Evolutionary conservation across 2,329 filamentous ascomycete genomes (phyloP), one percentile per base, ranked within the genome.

Genomic region (Penicillium brasilianum): DNA sequence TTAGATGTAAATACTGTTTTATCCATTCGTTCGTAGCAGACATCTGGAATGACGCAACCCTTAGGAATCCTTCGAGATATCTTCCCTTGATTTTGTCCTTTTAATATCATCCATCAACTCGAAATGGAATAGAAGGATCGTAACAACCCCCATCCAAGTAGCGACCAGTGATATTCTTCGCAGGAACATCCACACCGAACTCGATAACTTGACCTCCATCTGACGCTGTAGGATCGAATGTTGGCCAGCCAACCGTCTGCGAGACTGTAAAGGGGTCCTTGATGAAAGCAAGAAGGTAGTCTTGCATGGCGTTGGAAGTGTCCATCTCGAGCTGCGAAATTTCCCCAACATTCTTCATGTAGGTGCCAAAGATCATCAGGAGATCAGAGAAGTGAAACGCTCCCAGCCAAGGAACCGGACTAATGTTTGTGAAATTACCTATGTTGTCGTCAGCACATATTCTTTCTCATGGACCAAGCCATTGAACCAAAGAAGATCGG

Each of bases 371-470:
- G 28, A 67, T 63, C 60, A 71, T 64, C 8, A 65, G 48, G 6
- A 71, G 49, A 46, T 71, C 69, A 7, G 69, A 69, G 43, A 70
- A 72, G 60, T 82, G 80, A 55, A 78, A 82, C 1, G 78, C 79
- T 6, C 79, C 79, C 48, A 81, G 70, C 77, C 78, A 82, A 2
- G 69, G 60, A 28, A 69, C 68, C 0, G 75, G 75, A 14, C 74
- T 71, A 37, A 81, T 73, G 60, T 82, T 81, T 20, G 76, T 68
- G 64, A 79, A 81, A 56, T 77, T 76, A 16, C 59, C 59, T 61
- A 30, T 41, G 4, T 10, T 1, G 34, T 13, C 43, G 13, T 43
- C 8, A 43, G 52, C 1, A 30, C n/a, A 11, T n/a, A 28, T 54
- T 1, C 32, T 36, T 10, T 13, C 13, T 16, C 4, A 34, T 20